Evolutionary conservation across 768 basidiomycete species (phyloP).

Genomic region (Trametes sanguinea): DNA sequence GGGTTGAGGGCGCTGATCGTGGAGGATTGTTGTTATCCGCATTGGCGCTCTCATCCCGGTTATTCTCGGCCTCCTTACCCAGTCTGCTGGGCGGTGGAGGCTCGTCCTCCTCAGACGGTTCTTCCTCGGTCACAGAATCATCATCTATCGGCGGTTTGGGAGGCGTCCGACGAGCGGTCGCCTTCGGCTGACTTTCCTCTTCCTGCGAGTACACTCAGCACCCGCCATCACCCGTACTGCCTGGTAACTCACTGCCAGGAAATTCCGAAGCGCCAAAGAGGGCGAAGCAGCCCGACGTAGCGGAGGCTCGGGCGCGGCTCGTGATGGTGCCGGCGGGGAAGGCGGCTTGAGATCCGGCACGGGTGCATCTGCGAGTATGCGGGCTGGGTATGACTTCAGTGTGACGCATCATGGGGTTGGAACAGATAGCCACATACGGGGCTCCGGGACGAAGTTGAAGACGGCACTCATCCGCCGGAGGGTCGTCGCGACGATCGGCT

Average conservation of each 20-base stretch:
- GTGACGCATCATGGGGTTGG: conserved; percentile 15
- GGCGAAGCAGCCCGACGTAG: conserved; percentile 9
- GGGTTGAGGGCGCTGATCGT: conserved; percentile 15
- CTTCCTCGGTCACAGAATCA: conserved; percentile 46
- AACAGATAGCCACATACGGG: conserved; percentile 51
- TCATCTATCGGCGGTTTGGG: conserved; percentile 25
- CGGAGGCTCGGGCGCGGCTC: conserved; percentile 14
- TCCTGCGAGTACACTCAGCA: too few relatives aligned
- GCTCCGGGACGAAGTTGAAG: conserved; percentile 64
- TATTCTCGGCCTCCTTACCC: conserved; percentile 7
- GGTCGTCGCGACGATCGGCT: conserved; percentile 65
- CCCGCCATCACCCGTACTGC: too few relatives aligned
- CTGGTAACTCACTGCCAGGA: not conserved
- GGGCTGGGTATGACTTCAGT: conserved; percentile 42
- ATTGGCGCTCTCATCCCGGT: not conserved
- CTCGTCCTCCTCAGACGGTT: conserved; percentile 25
- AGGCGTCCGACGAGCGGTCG: not conserved
- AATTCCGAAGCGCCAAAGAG: not conserved
- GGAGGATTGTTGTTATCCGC: conserved; percentile 1
- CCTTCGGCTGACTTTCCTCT: not conserved
- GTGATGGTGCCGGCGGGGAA: conserved; percentile 7
- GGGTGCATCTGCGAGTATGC: conserved; percentile 48
- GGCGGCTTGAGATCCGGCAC: conserved; percentile 44
- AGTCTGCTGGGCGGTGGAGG: not conserved
- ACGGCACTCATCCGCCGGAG: conserved; percentile 72